Evolutionary conservation across 2,329 filamentous ascomycete species (phyloP).

Genomic region (Taxawa tesnikishii): DNA sequence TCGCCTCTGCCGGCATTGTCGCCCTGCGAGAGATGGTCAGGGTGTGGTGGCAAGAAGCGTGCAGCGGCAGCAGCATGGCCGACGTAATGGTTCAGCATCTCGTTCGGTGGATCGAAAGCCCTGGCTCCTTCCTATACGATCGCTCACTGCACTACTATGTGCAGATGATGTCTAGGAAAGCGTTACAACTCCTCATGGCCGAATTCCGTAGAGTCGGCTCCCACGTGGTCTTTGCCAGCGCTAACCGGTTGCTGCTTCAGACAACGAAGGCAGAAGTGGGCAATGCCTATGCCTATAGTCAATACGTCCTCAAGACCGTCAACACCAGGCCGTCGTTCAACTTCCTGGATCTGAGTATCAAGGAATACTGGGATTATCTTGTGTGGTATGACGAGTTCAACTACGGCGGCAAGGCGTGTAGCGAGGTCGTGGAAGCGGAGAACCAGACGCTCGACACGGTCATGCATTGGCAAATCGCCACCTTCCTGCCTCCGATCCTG

Average conservation of each 20-base stretch:
- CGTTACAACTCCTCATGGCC: constrained; percentile 90
- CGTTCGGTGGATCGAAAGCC: constrained; percentile 91
- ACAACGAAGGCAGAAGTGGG: constrained; percentile 95
- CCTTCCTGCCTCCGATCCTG: constrained; percentile 69
- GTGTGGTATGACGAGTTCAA: constrained; percentile 99
- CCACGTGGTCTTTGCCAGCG: constrained; percentile 87
- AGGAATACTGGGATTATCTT: constrained; percentile 98
- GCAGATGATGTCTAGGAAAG: constrained; percentile 96
- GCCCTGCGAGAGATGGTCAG: constrained; percentile 98
- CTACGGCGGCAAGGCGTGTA: constrained; percentile 88
- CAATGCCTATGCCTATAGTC: constrained; percentile 90
- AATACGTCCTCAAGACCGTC: constrained; percentile 97
- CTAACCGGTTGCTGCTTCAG: constrained; percentile 80
- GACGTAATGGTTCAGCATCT: constrained; percentile 96
- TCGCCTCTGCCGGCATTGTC: constrained; percentile 79
- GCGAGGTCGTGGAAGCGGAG: constrained; percentile 63
- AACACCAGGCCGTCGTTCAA: constrained; percentile 91
- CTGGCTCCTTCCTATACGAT: constrained; percentile 90
- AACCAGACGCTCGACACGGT: constrained; percentile 76
- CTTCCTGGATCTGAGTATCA: constrained; percentile 93
- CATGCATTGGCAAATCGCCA: constrained; percentile 97
- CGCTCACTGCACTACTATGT: constrained; percentile 91
- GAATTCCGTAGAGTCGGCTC: constrained; percentile 93
- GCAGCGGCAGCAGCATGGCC: constrained; percentile 66
- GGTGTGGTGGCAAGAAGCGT: constrained; percentile 90